Base-by-base conservation (phyloP, 73 alveolate genomes). In the Tetrahymena borealis region DNA sequence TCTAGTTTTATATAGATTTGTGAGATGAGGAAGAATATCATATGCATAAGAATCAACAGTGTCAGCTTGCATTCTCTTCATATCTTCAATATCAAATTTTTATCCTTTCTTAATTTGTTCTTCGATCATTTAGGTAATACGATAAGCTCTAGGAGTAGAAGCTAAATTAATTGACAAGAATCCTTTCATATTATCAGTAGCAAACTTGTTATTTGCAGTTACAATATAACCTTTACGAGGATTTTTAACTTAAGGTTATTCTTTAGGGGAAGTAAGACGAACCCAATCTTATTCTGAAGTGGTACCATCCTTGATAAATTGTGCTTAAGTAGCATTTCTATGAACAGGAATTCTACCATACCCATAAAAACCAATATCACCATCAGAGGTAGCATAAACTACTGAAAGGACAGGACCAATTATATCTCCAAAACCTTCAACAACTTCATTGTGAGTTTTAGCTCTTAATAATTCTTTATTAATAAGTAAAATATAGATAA, bases 141-240 rank as follows among this genome's bases (percentile, higher is more conserved):
- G 90, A 79, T 93, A 90, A 39, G 95, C 93, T 93, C 95, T 93
- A 13, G 92, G 93, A 28, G 93, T 85, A 32, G 93, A 85, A 39
- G 33, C 39, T 5, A 93, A 35, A 85, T 42, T 85, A 32, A 38
- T 39, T 10, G 92, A 38, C 20, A 43, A 13, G 31, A 24, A 78
- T 39, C 91, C 60, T 42, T 93, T 93, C 28, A 60, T 79, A 39
- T 92, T 92, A 11, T 38, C 90, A 37, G 95, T 90, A 78, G 90
- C 91, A 36, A 97, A 96, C 77, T 97, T 97, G 92, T 97, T 97
- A 95, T 98, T 98, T 0, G 99, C 99, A 78, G 97, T 96, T 1
- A 97, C 98, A 28, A 98, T 93, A 96, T 91, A 98, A 28, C 99
- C 99, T 93, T 97, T 97, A 79, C 94, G 92, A 24, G 99, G 99